Base-by-base conservation (phyloP, 257 asterid genomes). In the Verbena officinalis region DNA sequence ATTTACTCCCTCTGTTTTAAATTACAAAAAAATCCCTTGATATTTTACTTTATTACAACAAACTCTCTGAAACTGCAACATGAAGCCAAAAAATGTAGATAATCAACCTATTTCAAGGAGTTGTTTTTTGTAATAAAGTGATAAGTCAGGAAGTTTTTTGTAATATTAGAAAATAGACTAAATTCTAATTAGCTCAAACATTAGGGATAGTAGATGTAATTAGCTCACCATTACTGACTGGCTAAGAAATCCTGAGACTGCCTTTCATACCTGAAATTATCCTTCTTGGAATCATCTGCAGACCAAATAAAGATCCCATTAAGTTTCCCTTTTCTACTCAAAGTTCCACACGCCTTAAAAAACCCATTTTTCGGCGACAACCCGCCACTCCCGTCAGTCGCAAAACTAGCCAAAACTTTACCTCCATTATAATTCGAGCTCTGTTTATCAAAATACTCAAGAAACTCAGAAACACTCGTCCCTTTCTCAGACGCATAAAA, bases 281-380 rank as follows among this genome's bases (percentile, higher is more conserved):
- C 74, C 77, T 78, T 68, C 88, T 73, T 80, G 23, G 96, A 89
- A 60, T 89, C 86, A 75, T 86, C 96, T 20, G 96, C 96, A 39
- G 91, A 84, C 95, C 95, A 86, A 64, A 88, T 76, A 67, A 88
- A 88, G 73, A 86, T 88, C 55, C 96, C 96, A 14, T 78, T 77
- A 75, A 89, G 95, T 31, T 89, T 86, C 54, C 86, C 86, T 50
- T 75, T 71, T 21, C 69, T 58, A 44, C 73, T 75, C 62, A 89
- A 79, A 36, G 31, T 63, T 58, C 65, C 68, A 59, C 88, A 86
- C 57, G 96, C 95, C 36, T 73, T 67, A 19, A 84, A 86, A 72
- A 86, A 88, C 49, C 95, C 96, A 7, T 88, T 62, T 46, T 64
- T 11, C 1, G 90, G 96, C 10, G 83, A 65, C 48, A 88, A 59